A percentile compares a stretch with the other conserved stretches of the same genome.
These are phyloP conservation scores for Penicillium janthinellum DNA, from an alignment of 2,329 filamentous ascomycete genomes.

Conservation along the genomic window DNA sequence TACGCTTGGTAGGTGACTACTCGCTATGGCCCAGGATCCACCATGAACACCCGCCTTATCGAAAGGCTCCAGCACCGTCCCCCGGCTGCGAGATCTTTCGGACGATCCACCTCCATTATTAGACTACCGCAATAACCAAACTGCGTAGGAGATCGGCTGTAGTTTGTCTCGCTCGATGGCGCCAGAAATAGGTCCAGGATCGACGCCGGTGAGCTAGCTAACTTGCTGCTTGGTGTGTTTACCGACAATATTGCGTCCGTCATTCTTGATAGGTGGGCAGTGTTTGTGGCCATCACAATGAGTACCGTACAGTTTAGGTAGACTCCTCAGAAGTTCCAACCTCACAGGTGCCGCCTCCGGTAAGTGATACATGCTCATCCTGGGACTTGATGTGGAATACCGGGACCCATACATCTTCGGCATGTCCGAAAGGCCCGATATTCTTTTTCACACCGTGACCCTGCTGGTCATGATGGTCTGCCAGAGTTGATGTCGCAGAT, in stretches of 20 bases:
- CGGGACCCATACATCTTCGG: not conserved
- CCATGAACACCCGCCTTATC: not conserved
- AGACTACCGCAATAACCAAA: conserved; percentile 16
- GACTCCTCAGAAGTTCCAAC: not conserved
- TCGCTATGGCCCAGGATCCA: not conserved
- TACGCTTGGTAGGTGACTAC: not conserved
- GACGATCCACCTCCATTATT: conserved; percentile 6
- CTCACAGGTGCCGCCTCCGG: not conserved
- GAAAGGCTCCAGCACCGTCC: conserved; percentile 1
- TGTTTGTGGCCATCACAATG: not conserved
- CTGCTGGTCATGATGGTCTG: not conserved
- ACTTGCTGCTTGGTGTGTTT: too few species aligned
- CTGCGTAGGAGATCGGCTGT: conserved; percentile 10
- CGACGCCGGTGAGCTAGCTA: not conserved
- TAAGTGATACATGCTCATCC: not conserved
- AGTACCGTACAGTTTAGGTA: not conserved
- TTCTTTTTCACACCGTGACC: too few species aligned
- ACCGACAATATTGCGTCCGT: not conserved
- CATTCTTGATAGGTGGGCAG: conserved; percentile 7
- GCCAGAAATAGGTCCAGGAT: conserved; percentile 3
- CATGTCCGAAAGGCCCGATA: not conserved
- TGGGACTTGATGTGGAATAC: not conserved
- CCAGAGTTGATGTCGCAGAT: not conserved
- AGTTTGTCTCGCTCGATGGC: not conserved
- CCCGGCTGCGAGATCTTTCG: conserved; percentile 14